phyloP scores from a whole-genome alignment of 2,329 filamentous ascomycete genomes.

The Xylariaceae sp. region DNA sequence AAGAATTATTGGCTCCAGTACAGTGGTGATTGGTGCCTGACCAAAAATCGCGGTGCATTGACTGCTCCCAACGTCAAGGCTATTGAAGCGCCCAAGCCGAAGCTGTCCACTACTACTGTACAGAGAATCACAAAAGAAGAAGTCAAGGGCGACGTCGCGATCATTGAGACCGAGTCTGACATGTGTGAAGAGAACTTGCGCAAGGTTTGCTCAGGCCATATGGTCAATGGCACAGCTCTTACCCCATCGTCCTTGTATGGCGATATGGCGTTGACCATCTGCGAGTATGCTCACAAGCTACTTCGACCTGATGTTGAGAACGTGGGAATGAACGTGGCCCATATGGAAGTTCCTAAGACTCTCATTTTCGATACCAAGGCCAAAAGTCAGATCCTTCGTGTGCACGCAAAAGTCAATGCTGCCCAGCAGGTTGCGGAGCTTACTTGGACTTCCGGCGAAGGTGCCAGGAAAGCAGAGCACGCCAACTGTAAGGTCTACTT shows the following conservation, averaged over 20 bases:
- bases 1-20: conserved; percentile 73
- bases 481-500: conserved; percentile 59
- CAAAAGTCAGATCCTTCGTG: conserved; percentile 53
- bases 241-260: conserved; percentile 56
- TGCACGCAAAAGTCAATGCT: conserved; percentile 57
- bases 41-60: conserved; percentile 56
- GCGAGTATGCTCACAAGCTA: conserved; percentile 64
- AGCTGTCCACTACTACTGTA: conserved; percentile 61
- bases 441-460: conserved; percentile 56
- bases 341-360: conserved; percentile 67
- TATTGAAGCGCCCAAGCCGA: conserved; percentile 38
- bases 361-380: conserved; percentile 52
- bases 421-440: conserved; percentile 51
- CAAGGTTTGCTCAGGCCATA: conserved; percentile 58
- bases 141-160: conserved; percentile 54
- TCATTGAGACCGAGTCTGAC: conserved; percentile 62
- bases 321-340: conserved; percentile 59
- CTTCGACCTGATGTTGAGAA: conserved; percentile 51
- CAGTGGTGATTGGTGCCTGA: conserved; percentile 53
- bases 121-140: conserved; percentile 61
- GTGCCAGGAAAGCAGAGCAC: conserved; percentile 55
- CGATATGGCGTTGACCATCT: conserved; percentile 52
- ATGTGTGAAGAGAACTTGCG: conserved; percentile 60
- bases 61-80: conserved; percentile 35
- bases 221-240: conserved; percentile 62